Evolutionary conservation across 345 rosid genomes (phyloP), one percentile per base, ranked within the genome.

Genomic region (Stellera chamaejasme): DNA sequence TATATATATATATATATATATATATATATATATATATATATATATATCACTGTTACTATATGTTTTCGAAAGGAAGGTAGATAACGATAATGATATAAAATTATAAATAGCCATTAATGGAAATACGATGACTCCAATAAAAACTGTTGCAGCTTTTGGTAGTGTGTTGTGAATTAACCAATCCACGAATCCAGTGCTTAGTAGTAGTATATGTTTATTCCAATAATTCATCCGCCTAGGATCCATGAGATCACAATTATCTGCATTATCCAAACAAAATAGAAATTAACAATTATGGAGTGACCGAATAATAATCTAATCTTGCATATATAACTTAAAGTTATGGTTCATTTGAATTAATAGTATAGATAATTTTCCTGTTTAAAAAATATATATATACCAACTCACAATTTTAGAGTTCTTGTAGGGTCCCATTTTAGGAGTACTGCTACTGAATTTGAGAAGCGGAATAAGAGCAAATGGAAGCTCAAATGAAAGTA

Each of bases 381-480:
- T 32, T 32, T 4, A 7, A 7, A 32, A 3, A 7, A 27, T 4
- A 43, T 28, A 28, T 28, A 14, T n/a, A 32, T 10, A 3, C 6
- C 8, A 11, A 63, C 82, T 77, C 45, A 83, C 95, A 11, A 14
- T 27, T 11, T 66, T 68, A 1, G 94, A 86, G 58, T 82, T 86
- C 72, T 73, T 86, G 60, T 82, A 76, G 1, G 87, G 85, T 42
- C 90, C 94, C 89, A 82, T 79, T 60, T 86, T 82, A 28, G 85
- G 74, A 28, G 79, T 10, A 58, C 83, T 70, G 63, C 83, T 78
- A 36, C 94, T 86, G 63, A 86, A 79, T 62, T 80, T 86, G 10
- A 86, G 82, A 43, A 86, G 87, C 6, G 94, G 90, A 43, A 86
- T 77, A 2, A 86, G 74, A 41, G 87, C 77, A 72, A 82, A 85